Base-by-base conservation (phyloP, 306 rosid species). In the Rubus idaeus region DNA sequence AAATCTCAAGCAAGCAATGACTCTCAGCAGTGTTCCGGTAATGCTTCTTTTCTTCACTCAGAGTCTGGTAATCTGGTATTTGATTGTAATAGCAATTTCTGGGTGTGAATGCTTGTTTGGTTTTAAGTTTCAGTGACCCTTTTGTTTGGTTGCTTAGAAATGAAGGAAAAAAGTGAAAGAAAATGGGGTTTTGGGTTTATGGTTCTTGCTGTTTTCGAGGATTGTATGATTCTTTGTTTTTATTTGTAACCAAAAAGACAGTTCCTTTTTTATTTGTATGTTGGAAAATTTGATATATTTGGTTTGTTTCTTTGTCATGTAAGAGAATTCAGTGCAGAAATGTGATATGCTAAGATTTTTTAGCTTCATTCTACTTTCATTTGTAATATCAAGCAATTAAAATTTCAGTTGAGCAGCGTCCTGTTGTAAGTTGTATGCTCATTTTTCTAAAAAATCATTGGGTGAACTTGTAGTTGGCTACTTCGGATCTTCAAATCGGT, bases 1-100 rank as follows among this genome's bases (percentile, higher is more conserved):
- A 4, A 44, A 20, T 45, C 73, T 39, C 40, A 53, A 66, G 49
- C 26, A 35, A 52, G 20, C 60, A 77, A 86, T 86, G 81, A 70
- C 81, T 45, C 80, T 75, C 77, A 6, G 68, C 75, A 80, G 75
- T 53, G 26, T 56, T 51, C 72, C 79, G 84, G 82, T 83, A 76
- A 65, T 44, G 35, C 46, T 75, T 26, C 39, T 58, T 45, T 47
- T 73, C 26, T 57, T 41, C 42, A 13, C 30, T 17, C 18, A 42
- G 46, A 17, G 57, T 50, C 0, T 30, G 44, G 4, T 37, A 18
- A 30, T 49, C 45, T 70, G 26, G 44, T 14, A 14, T 57, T 42
- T 14, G 42, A 14, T 57, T 58, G 41, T 41, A 4, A n/a, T 71
- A 12, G 12, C 4, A 5, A 7, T 3, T 26, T 55, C 3, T 41